Evolutionary conservation across 225 moss, liverwort and hornwort species (phyloP), one percentile per base, ranked within the genome.

Genomic region (Anthoceros angustus): DNA sequence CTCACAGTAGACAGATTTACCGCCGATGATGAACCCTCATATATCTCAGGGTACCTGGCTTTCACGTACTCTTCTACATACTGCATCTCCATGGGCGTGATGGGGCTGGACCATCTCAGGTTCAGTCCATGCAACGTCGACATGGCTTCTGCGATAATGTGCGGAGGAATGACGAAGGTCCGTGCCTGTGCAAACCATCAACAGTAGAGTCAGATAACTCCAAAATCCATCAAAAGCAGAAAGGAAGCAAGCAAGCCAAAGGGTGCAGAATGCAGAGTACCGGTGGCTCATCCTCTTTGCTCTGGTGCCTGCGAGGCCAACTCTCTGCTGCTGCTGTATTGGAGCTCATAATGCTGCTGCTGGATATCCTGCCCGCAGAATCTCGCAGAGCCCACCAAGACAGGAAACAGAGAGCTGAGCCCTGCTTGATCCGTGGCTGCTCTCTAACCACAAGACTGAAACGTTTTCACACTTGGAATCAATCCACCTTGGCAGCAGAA

Each of bases 141-240:
- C 72, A 76, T 72, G 41, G 76, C 76, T 63, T 76, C 76, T 9
- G 72, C 72, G 18, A 76, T 69, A 12, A 76, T 69, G 55, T 72
- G 68, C 2, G 76, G 76, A 66, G 76, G 76, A 8, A 76, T 76
- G 6, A 76, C 62, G 9, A 72, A 76, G 11, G 76, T 66, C 40
- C 76, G 72, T 25, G 69, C 69, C 76, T 76, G 72, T 70, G 65
- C 71, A 60, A 46, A 62, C 24, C 23, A 24, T 11, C 38, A 39
- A 0, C 23, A 63, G 2, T 2, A 24, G 40, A 46, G 55, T 12
- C 14, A 48, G 1, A 48, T 18, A 48, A 48, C 14, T 48, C 46
- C 14, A 18, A 1, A 18, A 48, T 5, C 12, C 5, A 70, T 25
- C 23, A 43, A 72, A 42, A 60, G 61, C 48, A 62, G 15, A 15